Base-by-base conservation (phyloP, 2,329 filamentous ascomycete species). In the Aspergillus sp. region DNA sequence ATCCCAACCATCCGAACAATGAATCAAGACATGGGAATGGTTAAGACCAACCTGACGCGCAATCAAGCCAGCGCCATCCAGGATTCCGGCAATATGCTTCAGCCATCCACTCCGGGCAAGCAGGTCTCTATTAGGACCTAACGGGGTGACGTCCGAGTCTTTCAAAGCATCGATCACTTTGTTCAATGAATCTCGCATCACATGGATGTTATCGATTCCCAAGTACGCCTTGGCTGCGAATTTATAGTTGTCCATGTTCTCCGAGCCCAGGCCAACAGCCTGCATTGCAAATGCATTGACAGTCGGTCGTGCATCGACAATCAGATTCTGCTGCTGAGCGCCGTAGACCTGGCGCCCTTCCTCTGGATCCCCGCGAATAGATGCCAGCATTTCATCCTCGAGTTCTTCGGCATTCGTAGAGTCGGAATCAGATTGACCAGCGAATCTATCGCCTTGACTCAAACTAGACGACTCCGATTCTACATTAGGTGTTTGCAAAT, bases 1-100 rank as follows among this genome's bases (percentile, higher is more conserved):
- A 69, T 98, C 93, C 93, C 93, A 98, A 3, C 93, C 93, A 68
- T 98, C 93, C 2, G 93, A 97, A 69, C 93, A 98, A 69, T 98
- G 93, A 43, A 98, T 95, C 41, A 98, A 74, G 9, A 95, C 91
- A 65, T 98, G 90, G 1, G 90, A 95, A 62, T 96, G 91, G 55
- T 89, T 86, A 49, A 97, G 84, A 25, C 90, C 93, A 30, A 98
- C 84, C 59, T 93, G 88, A 27, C 87, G 80, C 25, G 90, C 86
- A 57, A 97, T 95, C 48, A 94, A 75, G 43, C 84, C 81, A 5
- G 90, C 85, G 1, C 93, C 93, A 52, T 93, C 87, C 13, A 98
- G 74, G 41, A 98, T 82, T 23, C 84, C 83, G 19, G 81, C 79
- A 48, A 96, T 94, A 63, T 98, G 91, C 60, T 88, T 89, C 43